Evolutionary conservation across 306 rosid species (phyloP), one percentile per base, ranked within the genome.

Genomic region (Boehmeria nivea): DNA sequence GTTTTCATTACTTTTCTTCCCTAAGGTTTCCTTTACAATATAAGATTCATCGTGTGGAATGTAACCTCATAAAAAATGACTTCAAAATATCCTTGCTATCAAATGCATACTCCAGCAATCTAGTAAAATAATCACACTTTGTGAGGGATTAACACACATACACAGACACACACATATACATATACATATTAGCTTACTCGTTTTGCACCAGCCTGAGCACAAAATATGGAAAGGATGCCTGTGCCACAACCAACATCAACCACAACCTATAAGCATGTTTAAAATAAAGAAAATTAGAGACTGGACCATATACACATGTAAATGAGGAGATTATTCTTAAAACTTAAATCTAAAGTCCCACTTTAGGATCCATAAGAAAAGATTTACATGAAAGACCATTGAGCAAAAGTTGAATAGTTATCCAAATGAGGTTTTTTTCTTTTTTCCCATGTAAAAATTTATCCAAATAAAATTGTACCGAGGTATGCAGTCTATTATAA

Each of bases 231-330:
- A 51, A 91, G 95, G 65, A 91, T 87, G 42, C 98, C 98, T 0
- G 98, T 87, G 63, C 98, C 98, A 37, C 98, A 91, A 50, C 98
- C 98, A 61, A 91, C 98, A 56, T 91, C 98, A 64, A 91, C 83
- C 21, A 91, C 98, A 50, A 91, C 98, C 98, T 87, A 78, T 44
- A 75, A 59, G 52, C 43, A 83, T 24, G 14, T 57, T 51, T 63
- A 54, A 51, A 65, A 51, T 24, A 11, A 40, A 51, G 43, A 43
- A 24, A 57, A 65, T 27, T 6, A 69, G 37, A 15, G 37, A 39
- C 34, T 17, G 62, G 56, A 72, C 28, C 50, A 18, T 31, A 61
- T 6, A 50, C 48, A 38, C 8, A 6, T 6, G 43, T 47, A 38
- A 24, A 52, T 17, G 36, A 19, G 21, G 45, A 50, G 12, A 46